Conservation (phyloP, 805 yeast genomes). For the Wickerhamiella dianesei region DNA sequence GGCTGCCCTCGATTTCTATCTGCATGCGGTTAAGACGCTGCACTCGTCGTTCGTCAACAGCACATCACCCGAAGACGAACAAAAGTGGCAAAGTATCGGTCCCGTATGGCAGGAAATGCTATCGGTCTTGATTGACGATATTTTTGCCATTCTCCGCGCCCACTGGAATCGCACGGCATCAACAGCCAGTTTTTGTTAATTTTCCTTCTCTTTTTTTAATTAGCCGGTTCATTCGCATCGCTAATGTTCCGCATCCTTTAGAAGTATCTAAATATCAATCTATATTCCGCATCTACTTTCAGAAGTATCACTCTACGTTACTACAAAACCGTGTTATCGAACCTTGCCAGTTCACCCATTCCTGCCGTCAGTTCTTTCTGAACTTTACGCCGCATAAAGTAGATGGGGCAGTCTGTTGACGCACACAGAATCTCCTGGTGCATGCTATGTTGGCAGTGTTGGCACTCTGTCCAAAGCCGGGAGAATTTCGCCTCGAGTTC, state of each 20-base stretch:
- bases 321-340: slow-evolving; percentile 33
- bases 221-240: no score
- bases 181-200: no score
- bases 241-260: no score
- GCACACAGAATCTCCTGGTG: slow-evolving; percentile 94
- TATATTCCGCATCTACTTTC: not conserved
- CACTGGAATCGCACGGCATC: not conserved
- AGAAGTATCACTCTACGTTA: not conserved
- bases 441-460: slow-evolving; percentile 88
- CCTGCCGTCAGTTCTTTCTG: slow-evolving; percentile 57
- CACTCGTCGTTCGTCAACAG: no score
- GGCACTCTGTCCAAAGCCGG: slow-evolving; percentile 95
- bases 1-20: not conserved
- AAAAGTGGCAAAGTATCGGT: not conserved
- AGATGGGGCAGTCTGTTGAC: slow-evolving; percentile 92
- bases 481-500: slow-evolving; percentile 71
- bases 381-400: slow-evolving; percentile 86
- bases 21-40: not conserved
- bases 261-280: not conserved
- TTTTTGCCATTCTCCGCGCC: not conserved
- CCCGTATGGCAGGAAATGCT: not conserved
- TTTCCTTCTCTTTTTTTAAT: no score
- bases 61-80: no score
- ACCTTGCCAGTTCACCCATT: slow-evolving; percentile 44
- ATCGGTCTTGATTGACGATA: not conserved